phyloP scores from a whole-genome alignment of 2,329 filamentous ascomycete species.

The Microcyclosporella mali region DNA sequence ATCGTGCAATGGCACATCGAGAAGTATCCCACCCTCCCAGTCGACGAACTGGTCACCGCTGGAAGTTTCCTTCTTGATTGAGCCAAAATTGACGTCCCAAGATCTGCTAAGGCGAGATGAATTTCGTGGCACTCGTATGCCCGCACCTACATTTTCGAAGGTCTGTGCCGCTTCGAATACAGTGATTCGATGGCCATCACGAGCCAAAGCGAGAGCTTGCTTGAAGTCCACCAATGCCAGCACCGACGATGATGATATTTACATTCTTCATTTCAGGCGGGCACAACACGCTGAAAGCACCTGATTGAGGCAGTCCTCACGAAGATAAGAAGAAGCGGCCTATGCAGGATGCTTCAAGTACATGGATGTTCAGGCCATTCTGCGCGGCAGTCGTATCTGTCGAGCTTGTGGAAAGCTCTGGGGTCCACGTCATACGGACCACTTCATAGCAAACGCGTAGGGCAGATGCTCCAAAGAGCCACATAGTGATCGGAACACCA shows the following conservation, averaged over 20 bases:
- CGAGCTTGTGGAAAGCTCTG: too few relatives aligned
- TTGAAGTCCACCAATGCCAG: slow-evolving; percentile 49
- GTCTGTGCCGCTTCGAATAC: slow-evolving; percentile 35
- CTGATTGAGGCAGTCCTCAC: too few relatives aligned
- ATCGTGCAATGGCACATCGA: slow-evolving; percentile 21
- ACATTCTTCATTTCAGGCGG: slow-evolving; percentile 6
- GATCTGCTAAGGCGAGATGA: slow-evolving; percentile 33
- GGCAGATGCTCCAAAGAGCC: too few relatives aligned
- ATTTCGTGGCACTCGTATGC: slow-evolving; percentile 26
- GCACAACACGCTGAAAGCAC: too few relatives aligned
- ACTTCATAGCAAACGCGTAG: too few relatives aligned
- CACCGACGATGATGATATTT: slow-evolving; percentile 51
- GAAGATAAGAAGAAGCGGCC: too few relatives aligned
- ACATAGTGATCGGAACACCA: too few relatives aligned
- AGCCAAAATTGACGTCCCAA: slow-evolving; percentile 32
- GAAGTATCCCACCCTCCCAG: slow-evolving; percentile 25
- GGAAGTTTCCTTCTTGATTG: slow-evolving; percentile 25
- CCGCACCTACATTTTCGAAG: slow-evolving; percentile 32
- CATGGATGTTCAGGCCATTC: too few relatives aligned
- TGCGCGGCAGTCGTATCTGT: not conserved
- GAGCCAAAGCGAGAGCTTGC: slow-evolving; percentile 45
- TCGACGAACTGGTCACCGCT: slow-evolving; percentile 28
- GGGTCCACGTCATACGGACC: too few relatives aligned
- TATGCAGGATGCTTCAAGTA: too few relatives aligned
- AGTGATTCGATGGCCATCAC: slow-evolving; percentile 47